A percentile compares a stretch with the other conserved stretches of the same genome.
Conservation (phyloP, 805 yeast species). For the Hanseniaspora lindneri region DNA sequence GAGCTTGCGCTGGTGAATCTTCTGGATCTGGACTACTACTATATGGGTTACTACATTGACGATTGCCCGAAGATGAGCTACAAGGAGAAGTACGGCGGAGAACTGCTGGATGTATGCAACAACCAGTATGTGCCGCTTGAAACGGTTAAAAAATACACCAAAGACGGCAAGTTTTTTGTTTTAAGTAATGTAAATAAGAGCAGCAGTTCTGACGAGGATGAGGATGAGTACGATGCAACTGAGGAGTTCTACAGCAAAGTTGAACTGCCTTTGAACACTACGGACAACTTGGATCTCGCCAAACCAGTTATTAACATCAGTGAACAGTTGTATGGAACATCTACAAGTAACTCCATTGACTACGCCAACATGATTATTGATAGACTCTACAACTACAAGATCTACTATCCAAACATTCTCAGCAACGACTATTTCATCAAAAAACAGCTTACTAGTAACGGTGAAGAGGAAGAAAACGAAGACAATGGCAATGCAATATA, state of each 20-base stretch:
- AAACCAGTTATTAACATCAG: constrained; percentile 24
- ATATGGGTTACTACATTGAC: constrained; percentile 68
- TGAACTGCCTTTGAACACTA: constrained; percentile 17
- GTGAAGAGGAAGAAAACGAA: constrained; percentile 10
- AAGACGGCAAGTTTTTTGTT: constrained; percentile 25
- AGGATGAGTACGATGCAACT: background rate
- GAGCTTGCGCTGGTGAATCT: constrained; percentile 49
- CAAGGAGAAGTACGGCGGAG: constrained; percentile 69
- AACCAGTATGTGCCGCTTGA: constrained; percentile 32
- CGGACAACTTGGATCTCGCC: constrained; percentile 12
- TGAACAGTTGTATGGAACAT: constrained; percentile 32
- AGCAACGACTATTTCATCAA: constrained; percentile 16
- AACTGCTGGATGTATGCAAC: constrained; percentile 46
- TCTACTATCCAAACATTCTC: constrained; percentile 20
- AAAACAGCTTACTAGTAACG: constrained; percentile 2
- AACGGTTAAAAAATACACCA: constrained; percentile 18
- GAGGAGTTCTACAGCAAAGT: constrained; percentile 13
- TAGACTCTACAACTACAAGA: constrained; percentile 19
- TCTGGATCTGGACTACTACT: constrained; percentile 42
- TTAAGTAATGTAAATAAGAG: constrained; percentile 14
- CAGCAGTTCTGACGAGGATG: background rate
- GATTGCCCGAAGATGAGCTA: constrained; percentile 77
- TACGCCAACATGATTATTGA: constrained; percentile 21
- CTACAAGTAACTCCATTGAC: constrained; percentile 25
- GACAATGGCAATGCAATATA: constrained; percentile 18